A percentile compares a stretch with the other conserved stretches of the same genome.
These are phyloP conservation scores for Acer campestre DNA, from an alignment of 345 rosid genomes.

Conservation along the genomic window DNA sequence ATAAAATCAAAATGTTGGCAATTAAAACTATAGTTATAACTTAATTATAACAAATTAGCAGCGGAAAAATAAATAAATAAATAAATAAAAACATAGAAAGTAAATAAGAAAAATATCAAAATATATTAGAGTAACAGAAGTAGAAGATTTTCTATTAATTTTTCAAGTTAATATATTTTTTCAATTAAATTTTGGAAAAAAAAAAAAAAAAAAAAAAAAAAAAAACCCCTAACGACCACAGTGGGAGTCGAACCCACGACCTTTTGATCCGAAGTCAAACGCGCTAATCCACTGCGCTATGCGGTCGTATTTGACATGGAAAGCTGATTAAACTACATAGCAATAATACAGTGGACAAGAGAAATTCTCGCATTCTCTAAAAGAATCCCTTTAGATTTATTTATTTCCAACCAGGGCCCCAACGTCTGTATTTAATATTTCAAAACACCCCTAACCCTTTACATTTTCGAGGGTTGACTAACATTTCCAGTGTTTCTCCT, in stretches of 20 bases:
- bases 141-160: no score
- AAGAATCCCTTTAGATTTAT: conserved; percentile 10
- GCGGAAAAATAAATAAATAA: no score
- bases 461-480: conserved; percentile 13
- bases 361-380: not conserved
- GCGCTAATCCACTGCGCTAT: conserved; percentile 99
- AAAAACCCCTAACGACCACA: conserved; percentile 48
- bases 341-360: not conserved
- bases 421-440: conserved; percentile 7
- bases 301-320: conserved; percentile 40
- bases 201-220: not conserved
- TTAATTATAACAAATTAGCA: no score
- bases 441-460: conserved; percentile 21
- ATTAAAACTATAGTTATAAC: no score
- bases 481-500: conserved; percentile 17
- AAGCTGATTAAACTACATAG: not conserved
- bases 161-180: no score
- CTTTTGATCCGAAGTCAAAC: conserved; percentile 99
- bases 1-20: no score
- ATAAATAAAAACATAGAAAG: no score
- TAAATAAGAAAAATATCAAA: no score
- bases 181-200: not conserved
- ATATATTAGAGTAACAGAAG: no score
- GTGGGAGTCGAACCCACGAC: conserved; percentile 98
- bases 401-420: conserved; percentile 5